Conservation (phyloP, 805 yeast genomes). For the Ogataea pini region DNA sequence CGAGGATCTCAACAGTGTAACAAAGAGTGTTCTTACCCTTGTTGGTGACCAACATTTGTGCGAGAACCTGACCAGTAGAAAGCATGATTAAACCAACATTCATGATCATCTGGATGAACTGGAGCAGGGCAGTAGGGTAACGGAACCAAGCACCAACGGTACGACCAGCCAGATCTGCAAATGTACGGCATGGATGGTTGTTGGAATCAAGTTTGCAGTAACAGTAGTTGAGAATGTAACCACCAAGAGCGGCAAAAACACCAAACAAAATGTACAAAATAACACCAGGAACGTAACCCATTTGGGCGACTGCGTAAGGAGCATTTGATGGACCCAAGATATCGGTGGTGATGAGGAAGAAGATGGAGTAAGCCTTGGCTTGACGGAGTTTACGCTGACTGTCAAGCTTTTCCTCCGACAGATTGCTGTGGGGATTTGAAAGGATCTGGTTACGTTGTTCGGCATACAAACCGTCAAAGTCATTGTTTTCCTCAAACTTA, state of each 20-base stretch:
- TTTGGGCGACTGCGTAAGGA: conserved; percentile 45
- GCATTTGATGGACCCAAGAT: conserved; percentile 49
- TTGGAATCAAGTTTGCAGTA: conserved; percentile 42
- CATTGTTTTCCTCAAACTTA: conserved; percentile 8
- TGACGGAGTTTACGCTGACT: conserved; percentile 13
- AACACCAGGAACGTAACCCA: conserved; percentile 49
- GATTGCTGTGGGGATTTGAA: conserved; percentile 9
- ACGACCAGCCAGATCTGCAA: conserved; percentile 44
- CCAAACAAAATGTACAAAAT: conserved; percentile 44
- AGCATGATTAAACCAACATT: conserved; percentile 45
- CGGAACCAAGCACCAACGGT: conserved; percentile 38
- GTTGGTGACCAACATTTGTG: conserved; percentile 36
- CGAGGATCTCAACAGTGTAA: conserved; percentile 42
- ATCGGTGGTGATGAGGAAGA: conserved; percentile 49
- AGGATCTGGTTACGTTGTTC: conserved; percentile 11
- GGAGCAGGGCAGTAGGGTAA: conserved; percentile 38
- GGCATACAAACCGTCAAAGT: conserved; percentile 14
- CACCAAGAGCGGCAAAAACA: conserved; percentile 43
- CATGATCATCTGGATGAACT: conserved; percentile 43
- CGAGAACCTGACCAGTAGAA: conserved; percentile 44
- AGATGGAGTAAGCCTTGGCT: conserved; percentile 33
- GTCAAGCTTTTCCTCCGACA: conserved; percentile 14
- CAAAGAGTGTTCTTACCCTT: conserved; percentile 35
- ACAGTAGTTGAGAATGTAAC: conserved; percentile 39
- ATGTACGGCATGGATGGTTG: conserved; percentile 45